phyloP scores from a whole-genome alignment of 495 filamentous ascomycete species.

The Thermothielavioides terrestris region DNA sequence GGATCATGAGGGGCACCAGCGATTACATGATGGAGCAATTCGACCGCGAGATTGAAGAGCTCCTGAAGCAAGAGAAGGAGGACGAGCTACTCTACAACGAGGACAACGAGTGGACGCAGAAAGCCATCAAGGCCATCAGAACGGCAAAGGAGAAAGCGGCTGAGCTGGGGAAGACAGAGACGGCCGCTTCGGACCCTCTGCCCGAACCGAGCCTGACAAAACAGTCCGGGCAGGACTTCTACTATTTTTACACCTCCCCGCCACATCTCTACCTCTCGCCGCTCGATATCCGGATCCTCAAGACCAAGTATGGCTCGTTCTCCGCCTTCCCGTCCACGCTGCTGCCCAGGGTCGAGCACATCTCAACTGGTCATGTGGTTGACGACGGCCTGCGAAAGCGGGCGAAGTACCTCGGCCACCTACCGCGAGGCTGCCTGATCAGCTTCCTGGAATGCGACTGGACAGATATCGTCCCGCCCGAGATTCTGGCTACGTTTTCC shows the following conservation, averaged over 20 bases:
- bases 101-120: slow-evolving; percentile 83
- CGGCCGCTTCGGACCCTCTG: neutral
- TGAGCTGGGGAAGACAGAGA: slow-evolving; percentile 20
- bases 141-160: slow-evolving; percentile 63
- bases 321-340: slow-evolving; percentile 78
- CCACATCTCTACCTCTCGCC: slow-evolving; percentile 89
- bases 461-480: slow-evolving; percentile 76
- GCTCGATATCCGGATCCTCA: slow-evolving; percentile 91
- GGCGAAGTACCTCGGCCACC: slow-evolving; percentile 82
- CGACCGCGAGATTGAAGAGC: slow-evolving; percentile 63
- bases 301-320: slow-evolving; percentile 80
- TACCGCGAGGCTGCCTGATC: slow-evolving; percentile 88
- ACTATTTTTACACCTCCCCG: slow-evolving; percentile 85
- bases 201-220: slow-evolving; percentile 3
- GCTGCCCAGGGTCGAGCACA: slow-evolving; percentile 82
- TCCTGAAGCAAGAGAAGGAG: slow-evolving; percentile 68
- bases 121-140: slow-evolving; percentile 62
- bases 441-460: slow-evolving; percentile 95
- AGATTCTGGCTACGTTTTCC: slow-evolving; percentile 64
- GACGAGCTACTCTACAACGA: slow-evolving; percentile 92
- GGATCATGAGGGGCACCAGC: slow-evolving; percentile 90
- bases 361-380: slow-evolving; percentile 82
- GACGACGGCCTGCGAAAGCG: slow-evolving; percentile 83
- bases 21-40: slow-evolving; percentile 79
- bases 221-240: slow-evolving; percentile 46